Conservation (phyloP, 345 rosid species). For the Gossypium herbaceum region DNA sequence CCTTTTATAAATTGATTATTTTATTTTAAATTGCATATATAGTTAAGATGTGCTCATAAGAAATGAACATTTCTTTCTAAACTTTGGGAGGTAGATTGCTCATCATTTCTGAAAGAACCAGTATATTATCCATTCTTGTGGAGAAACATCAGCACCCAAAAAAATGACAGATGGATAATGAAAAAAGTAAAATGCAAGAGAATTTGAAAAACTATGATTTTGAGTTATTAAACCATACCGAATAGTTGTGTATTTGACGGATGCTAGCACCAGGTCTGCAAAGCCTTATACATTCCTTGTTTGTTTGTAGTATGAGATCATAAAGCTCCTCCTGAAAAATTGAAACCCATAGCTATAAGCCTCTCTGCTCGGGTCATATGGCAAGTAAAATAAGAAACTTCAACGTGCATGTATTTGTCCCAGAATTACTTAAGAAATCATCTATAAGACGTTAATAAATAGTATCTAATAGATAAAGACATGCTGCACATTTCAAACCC, state of each 20-base stretch:
- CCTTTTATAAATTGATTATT: background rate
- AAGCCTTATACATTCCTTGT: conserved; percentile 65
- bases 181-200: background rate
- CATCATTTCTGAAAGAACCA: background rate
- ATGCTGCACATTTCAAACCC: background rate
- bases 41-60: background rate
- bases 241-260: conserved; percentile 62
- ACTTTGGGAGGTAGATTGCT: background rate
- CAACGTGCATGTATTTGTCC: background rate
- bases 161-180: background rate
- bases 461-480: background rate
- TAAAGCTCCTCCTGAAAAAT: conserved; percentile 72
- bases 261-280: conserved; percentile 81
- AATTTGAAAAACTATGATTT: background rate
- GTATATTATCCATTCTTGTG: background rate
- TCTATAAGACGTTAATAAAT: background rate
- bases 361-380: background rate
- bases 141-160: background rate
- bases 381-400: background rate
- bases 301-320: conserved; percentile 80
- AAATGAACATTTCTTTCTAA: background rate
- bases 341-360: conserved; percentile 9
- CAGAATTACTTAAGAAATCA: background rate
- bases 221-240: conserved; percentile 42
- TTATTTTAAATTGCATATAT: background rate